phyloP scores from a whole-genome alignment of 2,329 filamentous ascomycete species.

The Aureobasidium sp. region DNA sequence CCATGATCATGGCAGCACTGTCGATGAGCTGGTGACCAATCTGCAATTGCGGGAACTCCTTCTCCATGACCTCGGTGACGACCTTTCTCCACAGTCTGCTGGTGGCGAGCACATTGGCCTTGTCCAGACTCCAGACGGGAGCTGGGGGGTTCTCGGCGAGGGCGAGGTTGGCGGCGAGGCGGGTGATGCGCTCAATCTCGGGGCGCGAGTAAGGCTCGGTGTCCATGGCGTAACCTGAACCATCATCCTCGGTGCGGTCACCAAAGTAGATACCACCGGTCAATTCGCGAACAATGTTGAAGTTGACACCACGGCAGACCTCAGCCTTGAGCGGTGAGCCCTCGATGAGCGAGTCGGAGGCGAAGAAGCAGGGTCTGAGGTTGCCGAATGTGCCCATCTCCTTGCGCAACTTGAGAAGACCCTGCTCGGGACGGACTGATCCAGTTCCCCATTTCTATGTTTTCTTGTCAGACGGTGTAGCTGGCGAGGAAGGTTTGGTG shows the following conservation, averaged over 20 bases:
- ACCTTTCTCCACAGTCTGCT: constrained; percentile 83
- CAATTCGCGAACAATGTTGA: constrained; percentile 85
- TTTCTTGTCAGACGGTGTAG: constrained; percentile 2
- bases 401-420: constrained; percentile 82
- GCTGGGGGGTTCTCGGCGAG: constrained; percentile 66
- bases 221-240: constrained; percentile 67
- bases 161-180: constrained; percentile 74
- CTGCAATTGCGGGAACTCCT: constrained; percentile 81
- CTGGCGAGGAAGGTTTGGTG: neutral
- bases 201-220: constrained; percentile 75
- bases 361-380: constrained; percentile 92
- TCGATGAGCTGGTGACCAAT: constrained; percentile 88
- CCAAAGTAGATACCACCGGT: constrained; percentile 96
- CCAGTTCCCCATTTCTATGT: constrained; percentile 80
- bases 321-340: constrained; percentile 79
- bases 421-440: constrained; percentile 81
- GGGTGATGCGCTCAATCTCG: constrained; percentile 82
- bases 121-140: constrained; percentile 81
- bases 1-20: constrained; percentile 93
- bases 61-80: constrained; percentile 73
- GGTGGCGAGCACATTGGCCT: constrained; percentile 92
- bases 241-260: constrained; percentile 72
- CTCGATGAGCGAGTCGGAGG: constrained; percentile 74
- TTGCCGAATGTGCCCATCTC: constrained; percentile 93
- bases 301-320: constrained; percentile 79